Conservation (phyloP, 345 rosid species). For the Alliaria petiolata region DNA sequence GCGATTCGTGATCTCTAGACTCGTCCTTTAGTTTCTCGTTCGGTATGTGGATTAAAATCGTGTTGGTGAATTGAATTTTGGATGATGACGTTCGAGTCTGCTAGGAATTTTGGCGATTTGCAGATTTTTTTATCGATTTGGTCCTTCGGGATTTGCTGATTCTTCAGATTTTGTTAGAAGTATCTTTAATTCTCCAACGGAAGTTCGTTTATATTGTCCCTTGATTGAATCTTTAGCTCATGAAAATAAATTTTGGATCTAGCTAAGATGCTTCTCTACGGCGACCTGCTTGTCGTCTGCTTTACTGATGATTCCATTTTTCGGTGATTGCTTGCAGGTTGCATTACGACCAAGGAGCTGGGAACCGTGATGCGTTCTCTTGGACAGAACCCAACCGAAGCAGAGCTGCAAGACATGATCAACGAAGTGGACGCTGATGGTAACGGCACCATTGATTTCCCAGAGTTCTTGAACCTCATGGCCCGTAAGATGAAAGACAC, state of each 20-base stretch:
- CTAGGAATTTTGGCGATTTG: not conserved
- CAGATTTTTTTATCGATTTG: not conserved
- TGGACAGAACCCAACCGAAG: constrained; percentile 85
- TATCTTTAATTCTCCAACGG: not conserved
- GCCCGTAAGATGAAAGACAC: constrained; percentile 89
- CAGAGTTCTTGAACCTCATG: constrained; percentile 83
- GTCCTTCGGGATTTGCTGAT: not conserved
- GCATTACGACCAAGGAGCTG: constrained; percentile 84
- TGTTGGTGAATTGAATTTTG: not conserved
- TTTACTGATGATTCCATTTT: no score
- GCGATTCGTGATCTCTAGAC: not conserved
- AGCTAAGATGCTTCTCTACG: not conserved
- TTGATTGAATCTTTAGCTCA: no score
- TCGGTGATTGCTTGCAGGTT: no score
- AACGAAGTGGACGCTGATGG: constrained; percentile 87
- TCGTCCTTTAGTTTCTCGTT: not conserved
- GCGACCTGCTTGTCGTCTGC: not conserved
- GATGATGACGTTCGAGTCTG: not conserved
- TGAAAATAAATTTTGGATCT: no score
- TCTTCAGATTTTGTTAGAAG: not conserved
- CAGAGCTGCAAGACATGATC: constrained; percentile 88
- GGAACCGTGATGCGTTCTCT: constrained; percentile 86
- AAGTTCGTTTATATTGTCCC: not conserved
- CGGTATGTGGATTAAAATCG: not conserved
- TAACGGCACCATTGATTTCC: constrained; percentile 76